Conservation (phyloP, 2,329 filamentous ascomycete species). For the Biscogniauxia sp. region DNA sequence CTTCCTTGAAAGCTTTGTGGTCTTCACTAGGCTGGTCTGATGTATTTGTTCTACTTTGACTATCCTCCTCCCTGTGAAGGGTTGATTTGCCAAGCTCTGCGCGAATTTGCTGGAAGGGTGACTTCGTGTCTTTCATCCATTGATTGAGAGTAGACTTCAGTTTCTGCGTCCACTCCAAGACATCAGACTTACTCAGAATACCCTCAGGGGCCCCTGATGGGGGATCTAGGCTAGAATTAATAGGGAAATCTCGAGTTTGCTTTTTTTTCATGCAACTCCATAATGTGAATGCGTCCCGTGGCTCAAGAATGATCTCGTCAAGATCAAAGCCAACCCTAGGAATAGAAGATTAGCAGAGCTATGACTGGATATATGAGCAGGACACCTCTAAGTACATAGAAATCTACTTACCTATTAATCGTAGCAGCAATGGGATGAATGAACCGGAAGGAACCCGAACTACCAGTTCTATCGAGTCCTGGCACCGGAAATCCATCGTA, state of each 20-base stretch:
- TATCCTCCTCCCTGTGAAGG: neutral
- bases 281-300: slow-evolving; percentile 65
- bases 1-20: neutral
- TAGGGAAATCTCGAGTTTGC: slow-evolving; percentile 48
- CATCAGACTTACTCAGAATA: slow-evolving; percentile 61
- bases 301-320: slow-evolving; percentile 66
- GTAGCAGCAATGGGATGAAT: slow-evolving; percentile 67
- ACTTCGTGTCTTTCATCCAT: slow-evolving; percentile 57
- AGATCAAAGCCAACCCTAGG: slow-evolving; percentile 57
- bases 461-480: slow-evolving; percentile 45
- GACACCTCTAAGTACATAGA: neutral
- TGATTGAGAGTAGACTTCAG: slow-evolving; percentile 57
- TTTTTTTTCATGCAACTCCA: slow-evolving; percentile 63
- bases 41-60: neutral
- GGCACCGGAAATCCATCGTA: slow-evolving; percentile 41
- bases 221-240: slow-evolving; percentile 46
- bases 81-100: slow-evolving; percentile 39
- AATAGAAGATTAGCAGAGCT: neutral
- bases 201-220: slow-evolving; percentile 46
- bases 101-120: slow-evolving; percentile 43
- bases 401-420: slow-evolving; percentile 46
- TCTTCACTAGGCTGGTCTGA: slow-evolving; percentile 7
- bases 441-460: slow-evolving; percentile 47
- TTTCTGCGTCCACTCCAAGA: slow-evolving; percentile 61
- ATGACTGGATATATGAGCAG: neutral